Percentiles rank a stretch among this genome's conserved stretches.
phyloP scores from a whole-genome alignment of 495 filamentous ascomycete genomes.

The Hypoxylon rickii region DNA sequence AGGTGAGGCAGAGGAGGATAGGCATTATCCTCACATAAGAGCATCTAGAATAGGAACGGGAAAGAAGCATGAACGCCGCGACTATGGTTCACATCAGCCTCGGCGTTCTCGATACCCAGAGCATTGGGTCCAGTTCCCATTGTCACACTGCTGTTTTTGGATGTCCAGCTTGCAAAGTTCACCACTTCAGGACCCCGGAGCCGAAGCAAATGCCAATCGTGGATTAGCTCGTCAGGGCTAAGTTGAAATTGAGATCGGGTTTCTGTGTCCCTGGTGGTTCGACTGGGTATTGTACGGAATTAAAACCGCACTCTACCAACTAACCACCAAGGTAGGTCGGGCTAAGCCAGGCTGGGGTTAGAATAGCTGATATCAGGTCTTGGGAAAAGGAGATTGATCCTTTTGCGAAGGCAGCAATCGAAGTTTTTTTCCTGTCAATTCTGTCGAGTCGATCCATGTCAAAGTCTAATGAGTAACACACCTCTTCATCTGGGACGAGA shows the following conservation, averaged over 20 bases:
- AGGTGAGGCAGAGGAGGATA: too few species aligned
- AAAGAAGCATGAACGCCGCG: constrained; percentile 17
- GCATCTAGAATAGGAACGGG: constrained; percentile 19
- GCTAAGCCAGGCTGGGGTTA: constrained; percentile 9
- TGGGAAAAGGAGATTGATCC: too few species aligned
- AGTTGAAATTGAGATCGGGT: constrained; percentile 12
- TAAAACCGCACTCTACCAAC: constrained; percentile 3
- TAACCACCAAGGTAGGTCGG: neutral
- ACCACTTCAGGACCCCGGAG: constrained; percentile 5
- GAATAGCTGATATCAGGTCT: constrained; percentile 4
- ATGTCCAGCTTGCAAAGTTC: constrained; percentile 12
- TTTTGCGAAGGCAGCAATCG: neutral
- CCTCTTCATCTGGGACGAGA: constrained; percentile 2
- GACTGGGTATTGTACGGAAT: constrained; percentile 29
- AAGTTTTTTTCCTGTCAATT: neutral
- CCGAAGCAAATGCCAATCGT: constrained; percentile 19
- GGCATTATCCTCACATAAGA: constrained; percentile 20
- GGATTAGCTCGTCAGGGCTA: constrained; percentile 28
- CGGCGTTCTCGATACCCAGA: constrained; percentile 19
- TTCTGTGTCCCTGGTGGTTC: constrained; percentile 8
- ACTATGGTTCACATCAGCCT: constrained; percentile 16
- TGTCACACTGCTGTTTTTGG: constrained; percentile 7
- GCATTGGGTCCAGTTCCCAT: constrained; percentile 12
- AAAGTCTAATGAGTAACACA: constrained; percentile 2
- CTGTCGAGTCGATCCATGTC: too few species aligned